Conservation (phyloP, 2,329 filamentous ascomycete genomes). For the Fusarium chuoi region DNA sequence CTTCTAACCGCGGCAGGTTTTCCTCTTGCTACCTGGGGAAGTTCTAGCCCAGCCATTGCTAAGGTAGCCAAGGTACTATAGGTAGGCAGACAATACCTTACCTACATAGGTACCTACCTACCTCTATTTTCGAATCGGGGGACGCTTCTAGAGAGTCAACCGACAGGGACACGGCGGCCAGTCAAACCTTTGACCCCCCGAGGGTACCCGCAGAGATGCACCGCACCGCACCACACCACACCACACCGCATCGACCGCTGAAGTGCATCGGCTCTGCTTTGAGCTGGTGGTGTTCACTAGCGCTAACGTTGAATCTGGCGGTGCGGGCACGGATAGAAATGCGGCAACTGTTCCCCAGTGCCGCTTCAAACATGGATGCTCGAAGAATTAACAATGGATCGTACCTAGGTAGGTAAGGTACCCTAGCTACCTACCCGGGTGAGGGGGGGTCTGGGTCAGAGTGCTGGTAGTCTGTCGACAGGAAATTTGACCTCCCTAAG, state of each 20-base stretch:
- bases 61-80: not conserved
- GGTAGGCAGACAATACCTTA: not conserved
- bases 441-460: no score
- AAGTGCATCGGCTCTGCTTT: slow-evolving; percentile 26
- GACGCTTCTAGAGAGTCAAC: slow-evolving; percentile 14
- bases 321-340: slow-evolving; percentile 9
- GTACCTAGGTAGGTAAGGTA: not conserved
- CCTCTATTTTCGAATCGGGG: slow-evolving; percentile 6
- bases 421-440: no score
- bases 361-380: slow-evolving; percentile 5
- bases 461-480: no score
- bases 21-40: not conserved
- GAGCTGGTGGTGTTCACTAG: slow-evolving; percentile 11
- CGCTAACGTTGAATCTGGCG: slow-evolving; percentile 20
- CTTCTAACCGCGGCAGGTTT: not conserved
- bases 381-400: not conserved
- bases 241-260: slow-evolving; percentile 31
- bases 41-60: not conserved
- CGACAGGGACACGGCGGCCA: slow-evolving; percentile 1
- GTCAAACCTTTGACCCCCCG: not conserved
- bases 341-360: slow-evolving; percentile 23
- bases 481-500: no score
- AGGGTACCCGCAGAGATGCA: slow-evolving; percentile 33
- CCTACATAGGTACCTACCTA: no score
- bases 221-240: slow-evolving; percentile 23